A percentile compares a stretch with the other conserved stretches of the same genome.
Evolutionary conservation across 441 rosid species (phyloP).

Genomic region (Sinapis alba): DNA sequence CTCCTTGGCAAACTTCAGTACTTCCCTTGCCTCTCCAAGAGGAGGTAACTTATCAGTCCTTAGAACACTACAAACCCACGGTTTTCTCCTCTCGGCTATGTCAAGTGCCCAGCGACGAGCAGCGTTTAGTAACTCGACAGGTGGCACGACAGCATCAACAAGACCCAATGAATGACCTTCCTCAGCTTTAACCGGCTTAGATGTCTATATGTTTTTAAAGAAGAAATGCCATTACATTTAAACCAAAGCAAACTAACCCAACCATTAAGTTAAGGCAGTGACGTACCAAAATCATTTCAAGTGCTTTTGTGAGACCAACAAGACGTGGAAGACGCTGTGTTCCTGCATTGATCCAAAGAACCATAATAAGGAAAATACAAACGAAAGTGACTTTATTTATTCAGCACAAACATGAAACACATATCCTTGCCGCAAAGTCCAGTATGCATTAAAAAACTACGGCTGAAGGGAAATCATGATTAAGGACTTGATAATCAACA

Average conservation of each 20-base stretch:
- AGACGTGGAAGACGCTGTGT: constrained; percentile 99
- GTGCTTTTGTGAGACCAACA: constrained; percentile 88
- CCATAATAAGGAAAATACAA: not conserved
- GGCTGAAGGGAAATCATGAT: not conserved
- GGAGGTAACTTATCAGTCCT: constrained; percentile 87
- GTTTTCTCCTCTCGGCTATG: constrained; percentile 68
- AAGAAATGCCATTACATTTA: not conserved
- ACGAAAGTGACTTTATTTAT: constrained; percentile 16
- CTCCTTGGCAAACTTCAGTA: constrained; percentile 82
- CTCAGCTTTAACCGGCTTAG: constrained; percentile 77
- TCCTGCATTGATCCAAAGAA: constrained; percentile 60
- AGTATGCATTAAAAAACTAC: not conserved
- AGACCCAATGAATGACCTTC: constrained; percentile 84
- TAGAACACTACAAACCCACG: constrained; percentile 82
- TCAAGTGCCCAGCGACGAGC: constrained; percentile 91
- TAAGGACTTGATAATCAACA: constrained; percentile 1
- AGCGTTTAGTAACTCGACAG: constrained; percentile 58
- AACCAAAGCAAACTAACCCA: constrained; percentile 18
- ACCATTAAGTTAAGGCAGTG: constrained; percentile 17
- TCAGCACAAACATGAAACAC: constrained; percentile 1
- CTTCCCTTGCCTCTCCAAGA: constrained; percentile 92
- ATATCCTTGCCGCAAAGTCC: constrained; percentile 7
- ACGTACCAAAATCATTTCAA: constrained; percentile 95
- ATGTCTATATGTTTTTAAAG: constrained; percentile 52
- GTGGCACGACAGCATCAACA: constrained; percentile 77